Percentiles rank a stretch among this genome's conserved stretches.
Evolutionary conservation across 208 protist genomes (phyloP).

Genomic region (Phytomonas francai): DNA sequence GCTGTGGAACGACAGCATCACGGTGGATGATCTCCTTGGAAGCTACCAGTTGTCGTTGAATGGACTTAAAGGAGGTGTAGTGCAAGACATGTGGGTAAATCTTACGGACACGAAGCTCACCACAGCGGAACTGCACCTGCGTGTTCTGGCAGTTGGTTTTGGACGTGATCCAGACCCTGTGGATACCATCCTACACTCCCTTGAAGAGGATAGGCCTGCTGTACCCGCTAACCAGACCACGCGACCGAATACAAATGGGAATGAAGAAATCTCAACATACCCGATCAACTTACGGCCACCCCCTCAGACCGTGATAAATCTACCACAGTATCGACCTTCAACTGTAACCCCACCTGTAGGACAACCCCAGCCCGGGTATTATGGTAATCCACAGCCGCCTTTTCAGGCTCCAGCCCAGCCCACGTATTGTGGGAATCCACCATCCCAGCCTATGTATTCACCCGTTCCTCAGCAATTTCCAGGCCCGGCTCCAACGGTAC

Average conservation of each 20-base stretch:
- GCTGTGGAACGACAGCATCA: constrained; percentile 53
- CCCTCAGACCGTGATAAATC: constrained; percentile 6
- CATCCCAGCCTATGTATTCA: constrained; percentile 4
- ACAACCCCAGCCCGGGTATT: constrained; percentile 5
- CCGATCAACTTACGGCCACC: constrained; percentile 4
- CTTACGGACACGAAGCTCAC: constrained; percentile 29
- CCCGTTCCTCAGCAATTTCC: constrained; percentile 11
- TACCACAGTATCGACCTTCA: constrained; percentile 3
- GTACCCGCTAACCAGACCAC: constrained; percentile 15
- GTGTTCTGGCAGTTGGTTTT: constrained; percentile 55
- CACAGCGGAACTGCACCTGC: constrained; percentile 47
- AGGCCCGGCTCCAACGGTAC: constrained; percentile 8
- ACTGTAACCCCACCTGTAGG: constrained; percentile 11
- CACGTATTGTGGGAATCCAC: constrained; percentile 11
- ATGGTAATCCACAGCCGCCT: neutral
- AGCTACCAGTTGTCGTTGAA: constrained; percentile 47
- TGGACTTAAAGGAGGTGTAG: constrained; percentile 40
- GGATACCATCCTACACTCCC: constrained; percentile 15
- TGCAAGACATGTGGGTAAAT: constrained; percentile 50
- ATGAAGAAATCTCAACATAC: constrained; percentile 13
- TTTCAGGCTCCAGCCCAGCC: constrained; percentile 12
- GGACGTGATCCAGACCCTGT: constrained; percentile 19
- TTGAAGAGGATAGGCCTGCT: constrained; percentile 22
- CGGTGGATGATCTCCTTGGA: constrained; percentile 44
- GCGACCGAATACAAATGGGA: constrained; percentile 15